Evolutionary conservation across 441 rosid species (phyloP).

Genomic region (Isatis lusitanica): DNA sequence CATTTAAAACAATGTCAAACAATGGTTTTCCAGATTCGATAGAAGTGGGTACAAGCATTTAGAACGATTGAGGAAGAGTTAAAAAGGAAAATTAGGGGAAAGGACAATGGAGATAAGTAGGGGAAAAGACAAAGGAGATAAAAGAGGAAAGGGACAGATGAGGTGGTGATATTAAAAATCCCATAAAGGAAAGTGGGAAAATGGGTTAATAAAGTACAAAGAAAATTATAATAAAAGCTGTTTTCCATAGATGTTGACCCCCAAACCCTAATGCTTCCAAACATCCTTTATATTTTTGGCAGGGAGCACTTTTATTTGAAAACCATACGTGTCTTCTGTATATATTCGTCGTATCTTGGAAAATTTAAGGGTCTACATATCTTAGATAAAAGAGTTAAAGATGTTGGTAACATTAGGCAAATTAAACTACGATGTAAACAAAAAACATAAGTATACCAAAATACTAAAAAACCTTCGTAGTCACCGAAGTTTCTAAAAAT

Average conservation of each 20-base stretch:
- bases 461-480: too few species aligned
- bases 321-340: background rate
- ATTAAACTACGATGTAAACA: too few species aligned
- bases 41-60: background rate
- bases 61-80: background rate
- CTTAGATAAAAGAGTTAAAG: background rate
- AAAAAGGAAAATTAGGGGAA: background rate
- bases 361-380: background rate
- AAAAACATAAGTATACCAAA: too few species aligned
- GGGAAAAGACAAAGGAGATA: conserved; percentile 4
- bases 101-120: background rate
- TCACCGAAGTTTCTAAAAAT: too few species aligned
- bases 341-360: background rate
- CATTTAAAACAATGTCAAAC: background rate
- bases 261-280: conserved; percentile 10
- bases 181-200: background rate
- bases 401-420: background rate
- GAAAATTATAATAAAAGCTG: background rate
- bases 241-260: conserved; percentile 16
- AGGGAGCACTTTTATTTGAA: background rate
- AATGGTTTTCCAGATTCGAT: background rate
- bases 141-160: conserved; percentile 13
- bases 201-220: background rate
- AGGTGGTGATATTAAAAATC: conserved; percentile 7
- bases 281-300: background rate